phyloP scores from a whole-genome alignment of 2,329 filamentous ascomycete genomes.

The Exophiala mesophila region DNA sequence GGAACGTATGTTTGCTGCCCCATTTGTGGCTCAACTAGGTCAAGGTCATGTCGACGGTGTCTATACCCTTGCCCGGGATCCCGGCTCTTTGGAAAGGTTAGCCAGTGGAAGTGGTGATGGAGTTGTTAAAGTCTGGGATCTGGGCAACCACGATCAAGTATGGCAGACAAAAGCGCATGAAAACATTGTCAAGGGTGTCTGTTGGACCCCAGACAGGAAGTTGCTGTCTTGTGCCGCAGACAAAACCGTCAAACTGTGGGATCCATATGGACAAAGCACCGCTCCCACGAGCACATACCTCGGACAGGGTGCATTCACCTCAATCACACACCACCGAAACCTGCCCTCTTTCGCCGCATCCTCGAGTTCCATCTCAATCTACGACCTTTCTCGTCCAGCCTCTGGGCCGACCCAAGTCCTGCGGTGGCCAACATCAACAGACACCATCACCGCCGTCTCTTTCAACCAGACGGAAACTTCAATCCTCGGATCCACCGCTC shows the following conservation, averaged over 20 bases:
- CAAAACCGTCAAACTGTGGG: conserved; percentile 81
- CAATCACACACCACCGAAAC: conserved; percentile 74
- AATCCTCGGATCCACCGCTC: conserved; percentile 76
- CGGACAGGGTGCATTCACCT: conserved; percentile 75
- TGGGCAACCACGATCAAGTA: conserved; percentile 65
- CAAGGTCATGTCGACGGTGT: conserved; percentile 88
- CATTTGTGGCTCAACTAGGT: conserved; percentile 82
- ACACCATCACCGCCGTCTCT: conserved; percentile 81
- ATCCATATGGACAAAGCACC: conserved; percentile 71
- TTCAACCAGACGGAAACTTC: conserved; percentile 96
- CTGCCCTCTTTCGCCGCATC: conserved; percentile 72
- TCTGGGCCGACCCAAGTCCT: conserved; percentile 74
- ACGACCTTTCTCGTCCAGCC: conserved; percentile 77
- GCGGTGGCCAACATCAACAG: conserved; percentile 79
- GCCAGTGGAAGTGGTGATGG: conserved; percentile 88
- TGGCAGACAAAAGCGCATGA: conserved; percentile 82
- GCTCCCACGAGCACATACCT: conserved; percentile 81
- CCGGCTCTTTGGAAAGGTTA: conserved; percentile 65
- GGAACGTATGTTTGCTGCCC: conserved; percentile 83
- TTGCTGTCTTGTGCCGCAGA: conserved; percentile 84
- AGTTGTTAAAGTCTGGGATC: conserved; percentile 88
- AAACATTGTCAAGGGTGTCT: conserved; percentile 86
- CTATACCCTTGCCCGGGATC: conserved; percentile 76
- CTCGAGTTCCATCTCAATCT: conserved; percentile 76
- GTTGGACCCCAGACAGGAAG: conserved; percentile 81